phyloP scores from a whole-genome alignment of 2,329 filamentous ascomycete species.

The Alternaria novae-zelandiae region DNA sequence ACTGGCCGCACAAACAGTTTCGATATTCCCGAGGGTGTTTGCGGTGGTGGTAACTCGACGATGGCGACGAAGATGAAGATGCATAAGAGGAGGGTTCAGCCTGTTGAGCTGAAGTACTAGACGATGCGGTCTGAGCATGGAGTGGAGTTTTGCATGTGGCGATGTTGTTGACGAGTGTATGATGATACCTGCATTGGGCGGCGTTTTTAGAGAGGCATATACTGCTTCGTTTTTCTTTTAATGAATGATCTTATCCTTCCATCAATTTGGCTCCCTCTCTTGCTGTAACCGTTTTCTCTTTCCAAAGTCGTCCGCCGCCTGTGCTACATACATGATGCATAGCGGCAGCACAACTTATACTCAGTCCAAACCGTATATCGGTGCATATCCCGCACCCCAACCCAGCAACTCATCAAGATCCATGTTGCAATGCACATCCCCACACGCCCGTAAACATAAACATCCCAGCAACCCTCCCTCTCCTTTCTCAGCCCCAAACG shows the following conservation, averaged over 20 bases:
- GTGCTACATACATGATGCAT: no score
- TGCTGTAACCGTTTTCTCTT: no score
- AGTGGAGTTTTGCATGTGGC: background rate
- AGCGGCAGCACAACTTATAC: no score
- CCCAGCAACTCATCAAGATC: no score
- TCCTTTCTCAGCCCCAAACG: background rate
- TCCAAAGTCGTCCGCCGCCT: no score
- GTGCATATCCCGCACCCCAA: no score
- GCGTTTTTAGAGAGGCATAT: background rate
- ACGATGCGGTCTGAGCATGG: background rate
- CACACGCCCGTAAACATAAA: no score
- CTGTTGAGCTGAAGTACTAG: background rate
- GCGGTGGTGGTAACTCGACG: background rate
- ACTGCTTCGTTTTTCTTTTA: background rate
- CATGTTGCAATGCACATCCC: no score
- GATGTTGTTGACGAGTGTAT: background rate
- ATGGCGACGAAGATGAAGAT: background rate
- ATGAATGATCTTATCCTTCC: background rate
- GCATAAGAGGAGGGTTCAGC: background rate
- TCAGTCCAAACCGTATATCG: no score
- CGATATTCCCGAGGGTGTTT: slow-evolving; percentile 29
- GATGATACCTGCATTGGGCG: slow-evolving; percentile 1
- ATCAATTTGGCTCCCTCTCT: no score
- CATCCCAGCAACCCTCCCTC: background rate
- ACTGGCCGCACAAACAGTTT: slow-evolving; percentile 29